Base-by-base conservation (phyloP, 2,329 filamentous ascomycete genomes). In the Colletotrichum liriopes region DNA sequence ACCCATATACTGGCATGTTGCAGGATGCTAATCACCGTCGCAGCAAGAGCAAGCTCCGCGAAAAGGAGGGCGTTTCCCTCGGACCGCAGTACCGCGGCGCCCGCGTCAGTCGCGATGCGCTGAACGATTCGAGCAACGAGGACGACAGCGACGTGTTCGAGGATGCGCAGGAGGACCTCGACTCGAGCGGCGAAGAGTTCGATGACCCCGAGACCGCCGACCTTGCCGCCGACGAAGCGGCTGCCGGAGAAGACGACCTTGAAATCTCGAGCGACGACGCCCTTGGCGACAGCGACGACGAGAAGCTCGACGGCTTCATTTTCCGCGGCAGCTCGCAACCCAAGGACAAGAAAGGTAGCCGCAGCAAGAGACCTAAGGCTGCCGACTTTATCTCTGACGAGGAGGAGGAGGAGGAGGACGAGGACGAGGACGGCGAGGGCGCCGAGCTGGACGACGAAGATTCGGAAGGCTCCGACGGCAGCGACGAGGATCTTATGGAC, bases 231-330 rank as follows among this genome's bases (percentile, higher is more conserved):
- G 89, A 91, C 64, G 83, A 86, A 5, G 82, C 80, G 2, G 64
- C 66, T 5, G 77, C 80, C 58, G 84, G 84, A n/a, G 84, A 85
- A 68, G 88, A 89, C 54, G 90, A 91, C 71, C 82, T 80, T 37
- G 90, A 92, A 75, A 92, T 92, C 69, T 86, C 89, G 60, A 92
- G 90, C 77, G 90, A 92, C 68, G 83, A 88, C 45, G 96, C 94
- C 0, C 92, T 98, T 78, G 93, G 91, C 3, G 91, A 93, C 66
- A 96, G 94, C 75, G 96, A 98, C 77, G 92, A 94, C 75, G 94
- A 97, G 80, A 89, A 88, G 63, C 94, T 98, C 77, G 91, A 93
- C 75, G 90, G 90, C 0, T 98, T 93, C 79, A 89, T 84, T 0
- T 92, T 92, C 74, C 83, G 88, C 41, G 89, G 89, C 29, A 92